Conservation (phyloP, 805 yeast species). For the Maudiozyma saulgeensis region DNA sequence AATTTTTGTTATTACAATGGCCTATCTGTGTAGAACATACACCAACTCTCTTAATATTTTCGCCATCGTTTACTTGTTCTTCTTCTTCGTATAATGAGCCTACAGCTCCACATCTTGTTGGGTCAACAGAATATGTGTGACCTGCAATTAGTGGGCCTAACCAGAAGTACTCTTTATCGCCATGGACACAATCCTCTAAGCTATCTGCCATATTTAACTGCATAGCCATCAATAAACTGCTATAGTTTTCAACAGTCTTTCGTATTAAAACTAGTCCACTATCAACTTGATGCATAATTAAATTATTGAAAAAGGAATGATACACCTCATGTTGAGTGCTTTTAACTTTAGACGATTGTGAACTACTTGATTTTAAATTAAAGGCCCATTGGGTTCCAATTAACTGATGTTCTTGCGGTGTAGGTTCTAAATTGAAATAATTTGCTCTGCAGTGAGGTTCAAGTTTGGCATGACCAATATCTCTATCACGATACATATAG, state of each 20-base stretch:
- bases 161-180: constrained; percentile 74
- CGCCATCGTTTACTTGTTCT: constrained; percentile 6
- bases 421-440: constrained; percentile 10
- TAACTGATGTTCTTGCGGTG: constrained; percentile 10
- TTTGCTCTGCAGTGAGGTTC: not conserved
- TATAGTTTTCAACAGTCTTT: constrained; percentile 9
- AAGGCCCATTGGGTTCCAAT: constrained; percentile 10
- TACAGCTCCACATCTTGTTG: constrained; percentile 29
- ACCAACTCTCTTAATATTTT: constrained; percentile 11
- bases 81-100: constrained; percentile 24
- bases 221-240: constrained; percentile 14
- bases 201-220: constrained; percentile 21
- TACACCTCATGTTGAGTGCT: constrained; percentile 8
- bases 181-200: constrained; percentile 43
- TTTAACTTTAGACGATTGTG: not conserved
- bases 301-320: constrained; percentile 10
- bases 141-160: constrained; percentile 41
- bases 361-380: not conserved
- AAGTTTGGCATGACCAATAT: not conserved
- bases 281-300: constrained; percentile 19
- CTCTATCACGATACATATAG: constrained; percentile 1
- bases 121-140: constrained; percentile 29
- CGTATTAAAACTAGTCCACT: constrained; percentile 20
- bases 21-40: constrained; percentile 22
- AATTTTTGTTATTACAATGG: constrained; percentile 9